Conservation (phyloP, 116 monocot species). For the Posidonia oceanica region DNA sequence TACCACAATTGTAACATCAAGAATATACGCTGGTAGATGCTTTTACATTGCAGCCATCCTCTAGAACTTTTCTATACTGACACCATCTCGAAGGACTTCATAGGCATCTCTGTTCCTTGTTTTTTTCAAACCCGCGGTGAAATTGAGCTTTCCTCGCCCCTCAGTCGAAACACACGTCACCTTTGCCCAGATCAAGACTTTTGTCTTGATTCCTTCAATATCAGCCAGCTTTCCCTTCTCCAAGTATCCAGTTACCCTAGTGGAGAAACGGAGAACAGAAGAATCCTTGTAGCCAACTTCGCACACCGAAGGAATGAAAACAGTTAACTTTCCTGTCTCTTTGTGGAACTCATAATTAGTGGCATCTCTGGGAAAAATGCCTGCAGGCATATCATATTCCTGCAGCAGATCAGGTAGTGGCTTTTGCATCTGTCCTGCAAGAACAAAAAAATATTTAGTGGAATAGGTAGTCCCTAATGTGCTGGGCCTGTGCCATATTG, state of each 20-base stretch:
- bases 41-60: not conserved
- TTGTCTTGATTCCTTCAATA: conserved; percentile 66
- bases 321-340: conserved; percentile 51
- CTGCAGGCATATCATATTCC: conserved; percentile 54
- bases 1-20: too few relatives aligned
- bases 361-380: conserved; percentile 67
- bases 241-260: conserved; percentile 48
- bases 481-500: too few relatives aligned
- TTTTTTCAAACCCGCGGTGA: conserved; percentile 56
- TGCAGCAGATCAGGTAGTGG: conserved; percentile 51
- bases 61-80: conserved; percentile 52
- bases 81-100: conserved; percentile 48
- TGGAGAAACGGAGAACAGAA: conserved; percentile 49
- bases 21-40: too few relatives aligned
- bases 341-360: conserved; percentile 82
- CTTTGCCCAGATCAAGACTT: conserved; percentile 61
- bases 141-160: conserved; percentile 39
- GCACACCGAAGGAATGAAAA: conserved; percentile 53
- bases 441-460: not conserved
- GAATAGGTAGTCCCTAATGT: not conserved
- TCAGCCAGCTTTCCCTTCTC: conserved; percentile 68
- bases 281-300: conserved; percentile 77
- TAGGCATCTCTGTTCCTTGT: conserved; percentile 56
- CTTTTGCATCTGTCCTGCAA: conserved; percentile 68
- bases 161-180: conserved; percentile 44